phyloP scores from a whole-genome alignment of 148 eudicot genomes.

The Diospyros lotus region DNA sequence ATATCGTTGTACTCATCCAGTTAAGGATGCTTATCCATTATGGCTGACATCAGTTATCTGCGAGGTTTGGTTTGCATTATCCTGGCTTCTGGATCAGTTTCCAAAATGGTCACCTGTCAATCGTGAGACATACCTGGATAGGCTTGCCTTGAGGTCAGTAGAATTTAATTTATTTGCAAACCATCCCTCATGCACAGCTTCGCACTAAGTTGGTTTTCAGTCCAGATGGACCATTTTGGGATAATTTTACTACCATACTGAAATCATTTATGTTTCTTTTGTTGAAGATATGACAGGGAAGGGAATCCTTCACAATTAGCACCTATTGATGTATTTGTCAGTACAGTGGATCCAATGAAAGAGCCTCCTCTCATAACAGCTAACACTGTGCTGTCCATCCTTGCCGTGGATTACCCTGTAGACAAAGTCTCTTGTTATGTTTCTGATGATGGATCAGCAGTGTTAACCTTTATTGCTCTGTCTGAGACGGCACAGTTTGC shows the following conservation, averaged over 20 bases:
- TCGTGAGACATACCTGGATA: conserved; percentile 66
- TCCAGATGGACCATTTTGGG: too few relatives aligned
- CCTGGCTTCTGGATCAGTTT: conserved; percentile 75
- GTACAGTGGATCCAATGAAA: conserved; percentile 61
- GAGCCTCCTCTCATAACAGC: conserved; percentile 64
- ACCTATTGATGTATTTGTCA: conserved; percentile 54
- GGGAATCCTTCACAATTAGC: conserved; percentile 50
- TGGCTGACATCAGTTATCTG: conserved; percentile 62
- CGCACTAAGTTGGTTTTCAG: neutral
- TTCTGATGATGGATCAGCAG: conserved; percentile 61
- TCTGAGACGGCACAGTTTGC: conserved; percentile 61
- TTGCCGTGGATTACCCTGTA: conserved; percentile 62
- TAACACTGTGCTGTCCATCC: conserved; percentile 54
- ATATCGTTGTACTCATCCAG: conserved; percentile 76
- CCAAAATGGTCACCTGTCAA: conserved; percentile 68
- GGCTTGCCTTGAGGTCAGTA: conserved; percentile 50
- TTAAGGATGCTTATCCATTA: conserved; percentile 47
- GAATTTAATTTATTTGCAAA: neutral
- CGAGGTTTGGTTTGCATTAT: conserved; percentile 70
- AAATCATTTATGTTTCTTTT: neutral
- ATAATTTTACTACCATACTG: neutral
- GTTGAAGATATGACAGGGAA: conserved; percentile 37
- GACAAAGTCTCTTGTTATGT: conserved; percentile 64
- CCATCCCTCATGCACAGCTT: neutral
- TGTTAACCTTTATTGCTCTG: conserved; percentile 55